These are phyloP conservation scores for Botryotinia calthae DNA, from an alignment of 2,329 filamentous ascomycete genomes.

Conservation along the genomic window DNA sequence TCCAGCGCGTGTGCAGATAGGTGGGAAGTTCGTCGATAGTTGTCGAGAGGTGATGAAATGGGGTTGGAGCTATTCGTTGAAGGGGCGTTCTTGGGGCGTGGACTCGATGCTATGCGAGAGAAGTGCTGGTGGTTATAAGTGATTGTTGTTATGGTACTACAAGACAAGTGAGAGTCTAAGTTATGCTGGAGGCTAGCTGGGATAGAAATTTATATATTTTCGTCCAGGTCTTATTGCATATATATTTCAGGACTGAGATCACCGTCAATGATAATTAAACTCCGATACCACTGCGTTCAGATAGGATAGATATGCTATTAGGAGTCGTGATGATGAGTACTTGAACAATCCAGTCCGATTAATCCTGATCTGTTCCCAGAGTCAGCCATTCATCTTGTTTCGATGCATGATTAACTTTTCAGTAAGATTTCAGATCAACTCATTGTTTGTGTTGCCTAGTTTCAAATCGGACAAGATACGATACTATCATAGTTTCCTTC, in stretches of 20 bases:
- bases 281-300: fast-evolving
- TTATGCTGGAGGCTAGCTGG: neutral
- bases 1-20: neutral
- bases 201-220: neutral
- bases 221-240: neutral
- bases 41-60: neutral
- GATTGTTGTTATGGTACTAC: no score
- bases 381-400: neutral
- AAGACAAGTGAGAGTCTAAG: neutral
- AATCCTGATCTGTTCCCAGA: neutral
- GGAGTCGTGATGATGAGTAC: neutral
- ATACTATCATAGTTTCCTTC: no score
- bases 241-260: neutral
- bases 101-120: neutral
- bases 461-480: neutral
- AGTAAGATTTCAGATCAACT: neutral
- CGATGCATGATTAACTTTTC: neutral
- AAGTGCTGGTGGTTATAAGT: neutral
- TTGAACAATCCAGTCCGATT: neutral
- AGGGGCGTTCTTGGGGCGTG: neutral
- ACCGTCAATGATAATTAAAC: neutral
- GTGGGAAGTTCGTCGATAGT: neutral
- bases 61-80: neutral
- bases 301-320: fast-evolving
- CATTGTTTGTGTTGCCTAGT: neutral